Conservation (phyloP, 805 yeast genomes). For the Metschnikowia reukaufii region DNA sequence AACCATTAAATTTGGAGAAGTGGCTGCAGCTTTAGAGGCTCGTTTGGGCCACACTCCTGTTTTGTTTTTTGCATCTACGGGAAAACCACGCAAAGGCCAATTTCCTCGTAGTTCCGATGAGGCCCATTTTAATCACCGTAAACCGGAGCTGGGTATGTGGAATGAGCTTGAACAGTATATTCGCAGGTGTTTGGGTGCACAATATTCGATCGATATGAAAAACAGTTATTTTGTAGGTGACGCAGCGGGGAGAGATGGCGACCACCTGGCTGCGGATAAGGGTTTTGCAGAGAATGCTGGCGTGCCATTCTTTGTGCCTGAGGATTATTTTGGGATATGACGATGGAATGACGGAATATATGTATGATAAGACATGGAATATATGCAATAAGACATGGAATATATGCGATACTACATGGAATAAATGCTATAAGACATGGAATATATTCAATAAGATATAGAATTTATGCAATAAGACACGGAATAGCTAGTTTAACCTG, state of each 20-base stretch:
- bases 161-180: conserved; percentile 46
- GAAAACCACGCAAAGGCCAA: conserved; percentile 40
- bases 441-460: too few relatives aligned
- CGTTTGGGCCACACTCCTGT: conserved; percentile 25
- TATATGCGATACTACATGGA: too few relatives aligned
- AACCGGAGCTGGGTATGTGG: conserved; percentile 84
- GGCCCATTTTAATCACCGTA: conserved; percentile 50
- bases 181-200: conserved; percentile 17
- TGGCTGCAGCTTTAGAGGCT: conserved; percentile 33
- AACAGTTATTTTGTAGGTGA: conserved; percentile 82
- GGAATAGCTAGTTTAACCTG: too few relatives aligned
- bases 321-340: conserved; percentile 49
- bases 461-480: too few relatives aligned
- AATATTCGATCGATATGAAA: conserved; percentile 36
- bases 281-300: conserved; percentile 60
- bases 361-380: too few relatives aligned
- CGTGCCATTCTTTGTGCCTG: conserved; percentile 66
- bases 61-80: conserved; percentile 65
- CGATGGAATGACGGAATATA: not conserved
- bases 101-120: conserved; percentile 26
- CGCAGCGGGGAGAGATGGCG: conserved; percentile 84
- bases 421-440: too few relatives aligned
- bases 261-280: conserved; percentile 78
- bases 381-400: too few relatives aligned
- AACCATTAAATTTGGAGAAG: conserved; percentile 38